Evolutionary conservation across 257 asterid species (phyloP), one percentile per base, ranked within the genome.

Genomic region (Solanum infundibuliforme): DNA sequence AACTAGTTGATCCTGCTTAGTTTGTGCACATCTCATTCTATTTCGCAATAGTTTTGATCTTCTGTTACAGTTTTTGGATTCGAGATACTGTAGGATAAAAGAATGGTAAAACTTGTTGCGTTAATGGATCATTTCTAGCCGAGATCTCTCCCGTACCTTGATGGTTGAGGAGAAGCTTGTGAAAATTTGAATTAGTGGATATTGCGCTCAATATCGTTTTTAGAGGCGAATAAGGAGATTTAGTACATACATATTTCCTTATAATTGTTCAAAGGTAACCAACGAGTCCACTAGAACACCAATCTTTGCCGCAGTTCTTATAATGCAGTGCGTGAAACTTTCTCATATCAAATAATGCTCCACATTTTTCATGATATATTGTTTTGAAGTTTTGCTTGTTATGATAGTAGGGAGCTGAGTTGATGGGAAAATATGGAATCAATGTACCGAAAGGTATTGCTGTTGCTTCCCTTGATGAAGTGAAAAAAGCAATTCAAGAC

Each of bases 401-500:
- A 18, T 88, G 89, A 55, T 88, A 34, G 88, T 88, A 96, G 99
- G 99, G 99, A 86, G 95, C 99, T 58, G 98, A 95, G 72, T 89
- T 96, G 96, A 96, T 96, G 99, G 73, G 94, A 73, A 94, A 95
- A 85, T 95, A 96, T 87, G 99, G 99, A 86, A 93, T 96, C 89
- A 96, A 96, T 86, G 99, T 96, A 32, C 99, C 99, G 1, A 94
- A 89, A 90, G 99, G 99, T 83, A 96, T 93, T 31, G 99, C 98
- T 32, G 93, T 92, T 91, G 92, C 93, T 79, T 93, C 98, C 65
- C 65, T 92, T 41, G 93, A 90, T 69, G 98, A 94, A 89, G 92
- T 93, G 87, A 94, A 89, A 90, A 94, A 92, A 91, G 93, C 97
- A 5, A 36, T 96, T 88, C 92, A 89, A 12, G 94, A 92, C 11